A percentile compares a stretch with the other conserved stretches of the same genome.
Evolutionary conservation across 2,329 filamentous ascomycete genomes (phyloP).

Genomic region (Thielaviopsis populi): DNA sequence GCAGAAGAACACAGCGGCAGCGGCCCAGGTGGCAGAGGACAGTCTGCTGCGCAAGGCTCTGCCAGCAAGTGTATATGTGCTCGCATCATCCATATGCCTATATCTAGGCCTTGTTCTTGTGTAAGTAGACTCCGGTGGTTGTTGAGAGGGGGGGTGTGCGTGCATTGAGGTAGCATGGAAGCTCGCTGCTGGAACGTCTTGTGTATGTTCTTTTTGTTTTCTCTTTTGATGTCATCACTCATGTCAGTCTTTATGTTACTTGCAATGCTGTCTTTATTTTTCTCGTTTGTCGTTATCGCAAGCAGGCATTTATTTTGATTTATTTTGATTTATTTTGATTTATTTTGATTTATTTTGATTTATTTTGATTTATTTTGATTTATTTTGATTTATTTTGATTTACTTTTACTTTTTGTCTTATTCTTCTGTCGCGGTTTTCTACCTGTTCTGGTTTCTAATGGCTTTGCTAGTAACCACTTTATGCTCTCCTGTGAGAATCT

Average conservation of each 20-base stretch:
- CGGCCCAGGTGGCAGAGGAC: not conserved
- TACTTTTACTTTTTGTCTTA: not conserved
- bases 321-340: not conserved
- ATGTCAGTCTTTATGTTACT: not conserved
- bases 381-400: not conserved
- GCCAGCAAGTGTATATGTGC: slow-evolving; percentile 7
- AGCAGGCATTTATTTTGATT: not conserved
- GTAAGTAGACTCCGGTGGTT: not conserved
- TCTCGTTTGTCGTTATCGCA: not conserved
- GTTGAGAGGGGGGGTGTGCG: not conserved
- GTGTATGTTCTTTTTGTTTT: not conserved
- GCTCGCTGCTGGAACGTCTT: not conserved
- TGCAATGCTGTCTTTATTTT: not conserved
- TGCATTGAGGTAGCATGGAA: no score
- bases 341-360: not conserved
- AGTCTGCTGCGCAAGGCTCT: not conserved
- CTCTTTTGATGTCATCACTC: not conserved
- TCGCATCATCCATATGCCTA: slow-evolving; percentile 7
- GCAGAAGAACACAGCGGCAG: not conserved
- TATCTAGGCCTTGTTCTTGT: slow-evolving; percentile 9
- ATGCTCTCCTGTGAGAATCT: not conserved
- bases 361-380: not conserved
- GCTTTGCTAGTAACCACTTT: not conserved
- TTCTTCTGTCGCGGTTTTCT: not conserved
- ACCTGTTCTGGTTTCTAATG: slow-evolving; percentile 3